Conservation (phyloP, 176 grass and related monocot genomes). For the Pontederia crassipes region DNA sequence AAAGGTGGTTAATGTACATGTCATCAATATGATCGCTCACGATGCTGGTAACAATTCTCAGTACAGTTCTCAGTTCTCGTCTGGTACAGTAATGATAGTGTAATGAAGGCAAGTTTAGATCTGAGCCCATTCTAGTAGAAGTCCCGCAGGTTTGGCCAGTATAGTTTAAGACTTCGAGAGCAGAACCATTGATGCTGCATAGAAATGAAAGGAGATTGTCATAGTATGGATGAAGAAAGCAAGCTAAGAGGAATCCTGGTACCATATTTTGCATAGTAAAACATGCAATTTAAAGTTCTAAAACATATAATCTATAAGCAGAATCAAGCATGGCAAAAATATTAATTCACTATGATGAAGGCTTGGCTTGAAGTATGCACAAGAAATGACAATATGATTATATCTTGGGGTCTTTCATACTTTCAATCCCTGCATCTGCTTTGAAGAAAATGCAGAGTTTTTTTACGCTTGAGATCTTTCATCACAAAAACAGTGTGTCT, state of each 20-base stretch:
- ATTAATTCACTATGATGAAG: not conserved
- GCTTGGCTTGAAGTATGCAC: not conserved
- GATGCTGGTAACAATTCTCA: constrained; percentile 51
- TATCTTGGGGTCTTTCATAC: no score
- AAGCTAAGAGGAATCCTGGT: not conserved
- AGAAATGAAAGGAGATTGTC: constrained; percentile 75
- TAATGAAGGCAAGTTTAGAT: constrained; percentile 88
- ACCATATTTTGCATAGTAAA: no score
- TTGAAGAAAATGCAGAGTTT: no score
- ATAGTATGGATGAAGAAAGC: constrained; percentile 4
- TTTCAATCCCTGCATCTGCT: no score
- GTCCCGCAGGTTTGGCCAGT: constrained; percentile 46
- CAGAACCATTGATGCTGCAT: constrained; percentile 83
- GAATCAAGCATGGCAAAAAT: no score
- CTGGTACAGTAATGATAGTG: constrained; percentile 63
- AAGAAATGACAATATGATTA: not conserved
- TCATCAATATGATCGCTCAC: constrained; percentile 32
- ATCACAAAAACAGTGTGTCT: no score
- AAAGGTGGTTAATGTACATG: not conserved
- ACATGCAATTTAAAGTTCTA: no score
- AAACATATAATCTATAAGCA: no score
- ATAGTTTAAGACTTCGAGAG: constrained; percentile 69
- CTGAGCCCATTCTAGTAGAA: constrained; percentile 44
- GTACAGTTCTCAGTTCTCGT: constrained; percentile 44
- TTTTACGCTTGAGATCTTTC: no score